Evolutionary conservation across 75 land plant species (phyloP).

Genomic region (Pinus taeda): DNA sequence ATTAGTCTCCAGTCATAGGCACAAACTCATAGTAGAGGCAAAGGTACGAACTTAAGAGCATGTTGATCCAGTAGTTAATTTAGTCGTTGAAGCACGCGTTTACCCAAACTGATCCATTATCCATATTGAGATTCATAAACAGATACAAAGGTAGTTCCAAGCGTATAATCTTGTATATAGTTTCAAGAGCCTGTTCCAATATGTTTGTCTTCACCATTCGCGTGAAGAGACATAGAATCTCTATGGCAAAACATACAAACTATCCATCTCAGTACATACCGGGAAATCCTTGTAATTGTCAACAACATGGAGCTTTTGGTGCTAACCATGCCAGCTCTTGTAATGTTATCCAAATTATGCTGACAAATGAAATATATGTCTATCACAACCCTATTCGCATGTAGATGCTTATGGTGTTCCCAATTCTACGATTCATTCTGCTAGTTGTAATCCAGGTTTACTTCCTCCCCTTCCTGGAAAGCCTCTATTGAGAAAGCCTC

Average conservation of each 20-base stretch:
- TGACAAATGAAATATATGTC: slow-evolving; percentile 1
- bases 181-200: background rate
- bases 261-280: background rate
- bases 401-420: slow-evolving; percentile 33
- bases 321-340: background rate
- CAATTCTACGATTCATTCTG: slow-evolving; percentile 19
- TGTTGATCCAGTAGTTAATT: no score
- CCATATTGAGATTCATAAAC: no score
- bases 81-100: no score
- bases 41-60: no score
- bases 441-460: slow-evolving; percentile 18
- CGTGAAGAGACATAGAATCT: slow-evolving; percentile 22
- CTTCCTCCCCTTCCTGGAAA: background rate
- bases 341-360: background rate
- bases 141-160: no score
- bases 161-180: no score
- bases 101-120: no score
- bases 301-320: background rate
- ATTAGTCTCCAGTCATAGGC: no score
- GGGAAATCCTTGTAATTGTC: slow-evolving; percentile 1
- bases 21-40: no score
- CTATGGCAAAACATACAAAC: slow-evolving; percentile 7
- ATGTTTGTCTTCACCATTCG: slow-evolving; percentile 13
- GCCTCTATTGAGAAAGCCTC: no score
- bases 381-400: background rate